A percentile compares a stretch with the other conserved stretches of the same genome.
phyloP scores from a whole-genome alignment of 2,329 filamentous ascomycete genomes.

The Phoma herbarum region DNA sequence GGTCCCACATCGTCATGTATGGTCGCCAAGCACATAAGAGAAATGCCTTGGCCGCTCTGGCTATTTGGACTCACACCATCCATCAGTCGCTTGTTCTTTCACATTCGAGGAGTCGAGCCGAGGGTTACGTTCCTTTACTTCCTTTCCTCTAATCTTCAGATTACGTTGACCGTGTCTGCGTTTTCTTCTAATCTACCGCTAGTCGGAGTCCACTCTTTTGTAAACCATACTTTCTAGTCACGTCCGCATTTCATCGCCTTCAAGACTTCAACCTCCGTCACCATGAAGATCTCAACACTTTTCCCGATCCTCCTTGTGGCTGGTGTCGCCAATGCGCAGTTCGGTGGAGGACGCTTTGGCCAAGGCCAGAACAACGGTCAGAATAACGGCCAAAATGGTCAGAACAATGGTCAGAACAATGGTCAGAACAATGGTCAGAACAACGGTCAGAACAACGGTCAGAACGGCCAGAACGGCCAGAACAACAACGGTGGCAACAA shows the following conservation, averaged over 20 bases:
- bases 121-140: slow-evolving; percentile 55
- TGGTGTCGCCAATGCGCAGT: slow-evolving; percentile 47
- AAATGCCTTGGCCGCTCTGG: slow-evolving; percentile 37
- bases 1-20: slow-evolving; percentile 31
- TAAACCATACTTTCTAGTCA: slow-evolving; percentile 31
- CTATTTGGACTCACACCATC: slow-evolving; percentile 43
- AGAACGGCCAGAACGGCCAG: no score
- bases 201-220: slow-evolving; percentile 52
- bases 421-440: slow-evolving; percentile 23
- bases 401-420: slow-evolving; percentile 13
- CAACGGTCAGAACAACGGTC: neutral
- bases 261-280: slow-evolving; percentile 21
- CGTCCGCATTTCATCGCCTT: slow-evolving; percentile 11
- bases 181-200: slow-evolving; percentile 50
- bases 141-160: slow-evolving; percentile 50
- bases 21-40: slow-evolving; percentile 51
- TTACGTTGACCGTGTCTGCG: slow-evolving; percentile 54
- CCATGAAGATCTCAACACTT: slow-evolving; percentile 49
- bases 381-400: slow-evolving; percentile 2
- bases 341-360: slow-evolving; percentile 26
- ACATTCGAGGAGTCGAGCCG: slow-evolving; percentile 41
- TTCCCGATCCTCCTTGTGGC: slow-evolving; percentile 47
- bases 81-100: slow-evolving; percentile 43
- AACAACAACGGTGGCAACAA: slow-evolving; percentile 7
- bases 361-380: slow-evolving; percentile 27